Evolutionary conservation across 2,329 filamentous ascomycete species (phyloP), one percentile per base, ranked within the genome.

Genomic region (Fusarium marasasianum): DNA sequence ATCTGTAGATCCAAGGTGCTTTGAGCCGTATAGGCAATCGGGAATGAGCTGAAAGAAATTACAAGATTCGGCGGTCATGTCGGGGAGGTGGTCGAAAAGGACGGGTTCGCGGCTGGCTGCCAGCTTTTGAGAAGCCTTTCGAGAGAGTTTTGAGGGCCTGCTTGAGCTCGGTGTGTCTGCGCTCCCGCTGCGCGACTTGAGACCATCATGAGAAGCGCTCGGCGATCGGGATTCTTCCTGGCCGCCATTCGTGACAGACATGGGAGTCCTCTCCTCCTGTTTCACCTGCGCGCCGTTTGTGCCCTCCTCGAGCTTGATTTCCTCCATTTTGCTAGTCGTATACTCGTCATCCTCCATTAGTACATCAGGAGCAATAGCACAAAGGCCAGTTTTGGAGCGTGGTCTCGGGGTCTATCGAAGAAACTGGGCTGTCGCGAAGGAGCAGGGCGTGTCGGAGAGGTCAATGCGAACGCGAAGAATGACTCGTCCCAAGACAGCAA

Each of bases 1-100:
- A 79, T 98, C 96, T 33, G 96, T 97, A 74, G 92, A 93, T 59
- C 96, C 96, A 84, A 98, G 91, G 76, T 93, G 91, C 82, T 97
- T 98, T 75, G 95, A 94, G 61, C 94, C 94, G 83, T 99, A 99
- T 40, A 93, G 92, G 82, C 96, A 98, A 77, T 94, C 90, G 59
- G 91, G 86, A 73, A 99, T 95, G 58, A 96, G 87, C 75, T 94
- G 90, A 78, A 99, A 99, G 20, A 90, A 90, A 33, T 87, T 85
- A 76, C 89, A 91, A 8, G 96, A 93, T 77, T 96, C 93, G 41
- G 86, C 84, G 7, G 94, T 97, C 75, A 91, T 91, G 82, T 98
- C 92, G 44, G 93, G 92, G 37, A 96, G 85, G 82, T 97, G 88
- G 78, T 87, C 83, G 81, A 93, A 98, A 17, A 98, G 85, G 61